These are phyloP conservation scores for Phytophthora ramorum DNA, from an alignment of 352 stramenopile species.

Conservation along the genomic window DNA sequence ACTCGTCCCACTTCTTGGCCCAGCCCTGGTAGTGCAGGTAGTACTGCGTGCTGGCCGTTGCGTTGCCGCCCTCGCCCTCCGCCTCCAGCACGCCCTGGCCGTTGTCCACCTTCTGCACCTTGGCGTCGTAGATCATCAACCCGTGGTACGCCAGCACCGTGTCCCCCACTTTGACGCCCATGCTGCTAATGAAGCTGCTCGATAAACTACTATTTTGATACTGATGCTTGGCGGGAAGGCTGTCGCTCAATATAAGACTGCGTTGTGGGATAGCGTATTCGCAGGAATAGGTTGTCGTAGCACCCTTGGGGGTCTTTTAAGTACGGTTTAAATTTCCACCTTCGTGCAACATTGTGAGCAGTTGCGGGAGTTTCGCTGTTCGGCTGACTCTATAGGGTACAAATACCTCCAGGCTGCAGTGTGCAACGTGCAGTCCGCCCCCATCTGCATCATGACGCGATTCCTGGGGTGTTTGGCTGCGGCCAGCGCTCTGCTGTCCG, in stretches of 20 bases:
- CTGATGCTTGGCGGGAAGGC: constrained; percentile 5
- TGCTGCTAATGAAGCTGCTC: too few relatives aligned
- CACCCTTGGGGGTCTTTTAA: too few relatives aligned
- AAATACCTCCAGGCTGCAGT: not conserved
- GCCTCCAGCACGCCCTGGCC: constrained; percentile 57
- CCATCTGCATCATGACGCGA: not conserved
- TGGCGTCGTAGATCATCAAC: constrained; percentile 88
- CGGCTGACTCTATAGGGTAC: not conserved
- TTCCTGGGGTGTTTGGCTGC: constrained; percentile 8
- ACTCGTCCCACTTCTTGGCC: constrained; percentile 94
- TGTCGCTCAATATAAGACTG: not conserved
- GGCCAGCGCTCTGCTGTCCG: not conserved
- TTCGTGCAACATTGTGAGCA: too few relatives aligned
- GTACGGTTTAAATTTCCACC: too few relatives aligned
- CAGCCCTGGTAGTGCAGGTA: constrained; percentile 93
- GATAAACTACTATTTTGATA: not conserved
- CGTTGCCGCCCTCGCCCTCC: constrained; percentile 12
- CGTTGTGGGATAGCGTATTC: too few relatives aligned
- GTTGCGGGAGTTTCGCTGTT: not conserved
- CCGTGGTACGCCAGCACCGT: constrained; percentile 81
- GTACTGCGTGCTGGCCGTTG: constrained; percentile 62
- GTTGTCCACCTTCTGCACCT: constrained; percentile 85
- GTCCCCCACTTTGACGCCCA: constrained; percentile 76
- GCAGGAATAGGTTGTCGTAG: too few relatives aligned
- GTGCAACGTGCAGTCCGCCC: not conserved